Evolutionary conservation across 78 protist species (phyloP), one percentile per base, ranked within the genome.

Genomic region (Pelomyxa schiedti): DNA sequence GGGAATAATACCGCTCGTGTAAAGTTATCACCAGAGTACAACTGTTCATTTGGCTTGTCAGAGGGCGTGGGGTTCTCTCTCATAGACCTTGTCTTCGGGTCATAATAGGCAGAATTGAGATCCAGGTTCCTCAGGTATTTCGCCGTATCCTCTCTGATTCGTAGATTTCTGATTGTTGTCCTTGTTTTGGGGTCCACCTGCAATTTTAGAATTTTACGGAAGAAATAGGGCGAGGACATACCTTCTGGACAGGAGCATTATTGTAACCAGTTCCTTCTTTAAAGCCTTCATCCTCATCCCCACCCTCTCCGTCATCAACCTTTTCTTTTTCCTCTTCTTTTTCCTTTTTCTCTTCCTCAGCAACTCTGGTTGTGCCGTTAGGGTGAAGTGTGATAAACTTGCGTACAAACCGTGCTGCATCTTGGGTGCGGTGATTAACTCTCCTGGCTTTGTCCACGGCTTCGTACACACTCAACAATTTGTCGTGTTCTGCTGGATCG

Each of bases 11-110:
- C 35, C 7, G 9, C 4, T 6, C 97, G 87, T 9, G 81, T 79
- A 39, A 86, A 83, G 79, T 94, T 94, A 77, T 95, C 98, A 5
- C 95, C 96, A 1, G 66, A 77, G 42, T 69, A 83, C 36, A 52
- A 41, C 22, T 64, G 53, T 22, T 68, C 84, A 4, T 39, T 22
- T 1, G 69, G 77, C 41, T 67, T 38, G 38, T 39, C 40, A 42
- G 65, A 75, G 0, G 89, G 88, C 22, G 76, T 42, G 1, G 97
- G 97, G 39, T 92, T 76, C 5, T 74, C 97, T n/a, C 98, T 83
- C 98, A 96, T 91, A 4, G 97, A 69, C 8, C 98, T 93, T 8
- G 96, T 88, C 84, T 95, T 94, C 6, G 99, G 99, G 74, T 97
- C 99, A 79, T 96, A 97, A 75, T 84, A 77, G 3, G 99, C 98